Percentiles rank a stretch among this genome's conserved stretches.
phyloP scores from a whole-genome alignment of 208 protist genomes.

The Leishmania arabica region DNA sequence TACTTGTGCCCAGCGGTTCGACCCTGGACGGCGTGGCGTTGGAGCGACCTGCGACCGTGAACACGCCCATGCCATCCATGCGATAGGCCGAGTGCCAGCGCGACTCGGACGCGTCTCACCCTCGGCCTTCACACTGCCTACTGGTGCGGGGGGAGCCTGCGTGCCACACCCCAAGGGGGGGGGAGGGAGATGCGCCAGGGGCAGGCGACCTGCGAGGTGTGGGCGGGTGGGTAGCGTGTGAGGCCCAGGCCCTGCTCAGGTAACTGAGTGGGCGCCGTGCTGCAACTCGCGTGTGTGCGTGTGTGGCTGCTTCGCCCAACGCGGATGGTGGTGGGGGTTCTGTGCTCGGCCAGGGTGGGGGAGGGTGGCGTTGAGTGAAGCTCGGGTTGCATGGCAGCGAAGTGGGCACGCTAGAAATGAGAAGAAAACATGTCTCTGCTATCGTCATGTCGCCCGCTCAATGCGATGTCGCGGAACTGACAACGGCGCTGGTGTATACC shows the following conservation, averaged over 20 bases:
- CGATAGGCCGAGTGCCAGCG: background rate
- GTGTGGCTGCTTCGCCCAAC: background rate
- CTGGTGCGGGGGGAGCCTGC: too few species aligned
- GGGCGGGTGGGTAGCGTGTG: background rate
- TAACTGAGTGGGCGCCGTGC: background rate
- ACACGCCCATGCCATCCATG: background rate
- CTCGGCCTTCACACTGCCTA: background rate
- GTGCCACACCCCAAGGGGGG: too few species aligned
- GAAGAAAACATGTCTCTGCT: background rate
- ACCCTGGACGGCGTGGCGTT: background rate
- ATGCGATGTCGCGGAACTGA: background rate
- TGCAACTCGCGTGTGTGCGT: background rate
- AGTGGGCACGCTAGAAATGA: too few species aligned
- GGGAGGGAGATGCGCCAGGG: too few species aligned
- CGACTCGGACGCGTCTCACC: background rate
- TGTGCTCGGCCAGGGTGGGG: too few species aligned
- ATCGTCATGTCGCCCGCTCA: background rate
- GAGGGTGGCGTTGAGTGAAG: too few species aligned
- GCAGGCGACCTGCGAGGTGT: background rate
- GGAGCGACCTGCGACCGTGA: background rate
- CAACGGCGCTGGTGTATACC: too few species aligned
- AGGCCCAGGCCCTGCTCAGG: background rate
- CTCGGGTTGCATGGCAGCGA: too few species aligned
- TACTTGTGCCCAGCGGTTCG: background rate
- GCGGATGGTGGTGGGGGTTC: background rate